Evolutionary conservation across 2,329 filamentous ascomycete species (phyloP), one percentile per base, ranked within the genome.

Genomic region (Fusarium transvaalense): DNA sequence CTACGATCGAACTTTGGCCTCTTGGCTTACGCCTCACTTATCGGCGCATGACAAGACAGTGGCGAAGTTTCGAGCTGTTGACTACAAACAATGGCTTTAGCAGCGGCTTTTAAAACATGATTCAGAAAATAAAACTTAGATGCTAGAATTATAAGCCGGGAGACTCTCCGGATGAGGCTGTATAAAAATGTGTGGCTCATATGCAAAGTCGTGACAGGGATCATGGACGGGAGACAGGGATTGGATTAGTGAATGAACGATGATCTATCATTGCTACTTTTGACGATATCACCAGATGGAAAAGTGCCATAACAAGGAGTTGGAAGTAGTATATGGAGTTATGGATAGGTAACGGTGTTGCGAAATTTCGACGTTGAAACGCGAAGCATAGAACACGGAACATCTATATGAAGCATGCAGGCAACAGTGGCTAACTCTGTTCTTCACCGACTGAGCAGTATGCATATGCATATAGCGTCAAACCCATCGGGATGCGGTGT

Each of bases 401-500:
- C n/a, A 31, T 47, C 10, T 19, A 21, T 9, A 27, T 38, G 38
- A 38, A 31, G 10, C 25, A 45, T 29, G 32, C 45, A 32, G 31
- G 21, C 15, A 12, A 34, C 19, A 37, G 17, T 32, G 19, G 21
- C 45, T 47, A 48, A 29, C 29, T 35, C 15, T 48, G 21, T 39
- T 54, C 39, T 43, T 64, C 53, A 65, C 61, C 61, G 61, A 65
- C 61, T 59, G 39, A 37, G 43, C 19, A 47, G 23, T 15, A 45
- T 21, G 29, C 23, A 46, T n/a, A 29, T n/a, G 50, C 39, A 41
- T 48, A 50, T 38, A 39, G 51, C 13, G 25, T 39, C 48, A 46
- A 56, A 48, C 45, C 48, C 51, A 41, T 50, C 37, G 34, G 48
- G 32, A 69, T 69, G 66, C 51, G 39, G 62, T 69, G 66, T 47